phyloP scores from a whole-genome alignment of 2,329 filamentous ascomycete genomes.

The Aspergillus sclerotialis region DNA sequence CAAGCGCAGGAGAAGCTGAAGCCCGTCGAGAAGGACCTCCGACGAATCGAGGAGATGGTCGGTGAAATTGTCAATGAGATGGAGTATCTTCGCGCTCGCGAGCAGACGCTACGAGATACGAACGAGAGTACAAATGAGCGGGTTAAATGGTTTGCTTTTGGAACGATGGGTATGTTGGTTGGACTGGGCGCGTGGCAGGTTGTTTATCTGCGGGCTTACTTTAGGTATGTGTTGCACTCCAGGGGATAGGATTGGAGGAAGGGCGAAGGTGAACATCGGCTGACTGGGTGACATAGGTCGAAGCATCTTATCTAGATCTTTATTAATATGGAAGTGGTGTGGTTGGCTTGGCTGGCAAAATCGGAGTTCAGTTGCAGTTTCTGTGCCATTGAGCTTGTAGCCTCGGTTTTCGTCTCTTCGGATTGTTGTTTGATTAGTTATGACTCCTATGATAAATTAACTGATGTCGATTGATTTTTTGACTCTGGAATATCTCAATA shows the following conservation, averaged over 20 bases:
- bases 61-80: slow-evolving; percentile 86
- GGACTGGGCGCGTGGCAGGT: slow-evolving; percentile 94
- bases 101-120: slow-evolving; percentile 94
- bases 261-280: not conserved
- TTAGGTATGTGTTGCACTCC: slow-evolving; percentile 53
- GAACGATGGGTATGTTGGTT: slow-evolving; percentile 84
- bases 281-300: slow-evolving; percentile 40
- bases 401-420: slow-evolving; percentile 13
- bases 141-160: slow-evolving; percentile 97
- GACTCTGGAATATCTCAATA: too few relatives aligned
- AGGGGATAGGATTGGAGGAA: not conserved
- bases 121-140: slow-evolving; percentile 99
- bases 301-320: slow-evolving; percentile 59
- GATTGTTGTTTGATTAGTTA: slow-evolving; percentile 15
- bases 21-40: slow-evolving; percentile 89
- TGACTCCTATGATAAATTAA: slow-evolving; percentile 12
- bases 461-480: not conserved
- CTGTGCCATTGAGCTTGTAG: slow-evolving; percentile 12
- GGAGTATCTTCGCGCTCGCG: slow-evolving; percentile 84
- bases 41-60: slow-evolving; percentile 85
- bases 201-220: slow-evolving; percentile 94
- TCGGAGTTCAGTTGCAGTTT: slow-evolving; percentile 9
- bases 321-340: slow-evolving; percentile 2
- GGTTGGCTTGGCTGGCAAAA: slow-evolving; percentile 12
- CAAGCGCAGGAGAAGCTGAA: slow-evolving; percentile 96